These are phyloP conservation scores for Tetradesmus lagerheimii DNA, from an alignment of 139 green algal species.

Conservation along the genomic window DNA sequence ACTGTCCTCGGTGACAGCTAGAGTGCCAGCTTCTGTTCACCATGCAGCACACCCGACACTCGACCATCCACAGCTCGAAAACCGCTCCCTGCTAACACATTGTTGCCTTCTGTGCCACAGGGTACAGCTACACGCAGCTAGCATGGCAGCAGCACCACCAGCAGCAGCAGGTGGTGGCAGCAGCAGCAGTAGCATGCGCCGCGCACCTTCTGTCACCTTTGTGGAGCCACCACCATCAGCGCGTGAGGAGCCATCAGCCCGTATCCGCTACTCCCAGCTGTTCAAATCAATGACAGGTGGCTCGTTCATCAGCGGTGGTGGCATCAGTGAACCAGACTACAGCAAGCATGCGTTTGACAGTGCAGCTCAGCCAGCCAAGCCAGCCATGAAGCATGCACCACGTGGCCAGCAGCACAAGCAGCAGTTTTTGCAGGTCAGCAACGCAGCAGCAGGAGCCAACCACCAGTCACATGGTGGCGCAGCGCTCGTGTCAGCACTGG, in stretches of 20 bases:
- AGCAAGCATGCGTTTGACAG: not conserved
- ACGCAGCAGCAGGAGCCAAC: not conserved
- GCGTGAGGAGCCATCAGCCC: not conserved
- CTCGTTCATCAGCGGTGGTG: not conserved
- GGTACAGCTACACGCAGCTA: not conserved
- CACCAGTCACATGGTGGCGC: slow-evolving; percentile 21
- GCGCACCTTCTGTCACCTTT: not conserved
- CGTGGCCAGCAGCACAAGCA: not conserved
- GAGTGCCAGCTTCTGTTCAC: not conserved
- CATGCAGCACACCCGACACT: not conserved
- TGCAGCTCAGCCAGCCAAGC: slow-evolving; percentile 13
- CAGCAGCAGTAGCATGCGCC: slow-evolving; percentile 25
- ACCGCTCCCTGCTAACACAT: not conserved
- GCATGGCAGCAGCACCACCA: not conserved
- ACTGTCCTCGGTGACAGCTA: not conserved
- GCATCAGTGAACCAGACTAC: not conserved
- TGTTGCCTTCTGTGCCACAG: not conserved
- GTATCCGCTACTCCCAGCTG: slow-evolving; percentile 35
- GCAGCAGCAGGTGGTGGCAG: slow-evolving; percentile 1
- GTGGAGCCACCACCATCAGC: not conserved
- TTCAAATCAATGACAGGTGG: slow-evolving; percentile 17
- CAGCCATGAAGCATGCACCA: slow-evolving; percentile 24
- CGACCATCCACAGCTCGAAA: not conserved
- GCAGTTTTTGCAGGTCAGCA: not conserved
- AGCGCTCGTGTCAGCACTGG: slow-evolving; percentile 26